Percentiles rank a stretch among this genome's conserved stretches.
phyloP scores from a whole-genome alignment of 2,329 filamentous ascomycete species.

The Scopulariopsis brevicaulis region DNA sequence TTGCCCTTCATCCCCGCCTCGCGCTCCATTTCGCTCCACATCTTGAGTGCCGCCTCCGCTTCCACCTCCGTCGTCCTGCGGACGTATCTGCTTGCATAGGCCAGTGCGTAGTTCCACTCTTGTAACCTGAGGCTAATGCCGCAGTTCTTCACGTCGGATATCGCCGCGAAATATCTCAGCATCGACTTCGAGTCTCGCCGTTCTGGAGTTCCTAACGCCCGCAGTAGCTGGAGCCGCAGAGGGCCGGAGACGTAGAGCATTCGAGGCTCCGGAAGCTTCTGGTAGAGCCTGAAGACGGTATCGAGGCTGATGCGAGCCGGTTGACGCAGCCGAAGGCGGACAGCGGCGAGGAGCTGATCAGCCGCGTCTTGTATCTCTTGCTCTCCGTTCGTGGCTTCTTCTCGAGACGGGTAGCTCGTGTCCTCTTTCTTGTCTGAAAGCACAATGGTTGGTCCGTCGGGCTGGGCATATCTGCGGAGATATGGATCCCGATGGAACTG shows the following conservation, averaged over 20 bases:
- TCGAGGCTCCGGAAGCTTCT: conserved; percentile 36
- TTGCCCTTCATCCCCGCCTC: conserved; percentile 53
- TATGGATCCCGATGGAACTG: conserved; percentile 40
- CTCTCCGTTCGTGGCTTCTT: conserved; percentile 23
- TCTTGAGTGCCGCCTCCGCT: conserved; percentile 48
- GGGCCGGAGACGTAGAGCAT: conserved; percentile 35
- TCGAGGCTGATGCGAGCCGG: conserved; percentile 28
- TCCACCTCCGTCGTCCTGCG: conserved; percentile 46
- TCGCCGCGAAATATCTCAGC: conserved; percentile 70
- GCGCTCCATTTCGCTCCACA: conserved; percentile 88
- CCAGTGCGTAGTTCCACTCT: conserved; percentile 79
- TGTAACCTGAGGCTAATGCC: conserved; percentile 53
- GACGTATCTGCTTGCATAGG: conserved; percentile 65
- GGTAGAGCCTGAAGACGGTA: conserved; percentile 36
- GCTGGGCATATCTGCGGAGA: conserved; percentile 37
- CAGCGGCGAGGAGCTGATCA: conserved; percentile 24
- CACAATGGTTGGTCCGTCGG: conserved; percentile 33
- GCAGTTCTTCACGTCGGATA: conserved; percentile 73
- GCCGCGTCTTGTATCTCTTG: conserved; percentile 23
- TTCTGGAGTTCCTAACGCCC: conserved; percentile 53
- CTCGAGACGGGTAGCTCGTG: conserved; percentile 28
- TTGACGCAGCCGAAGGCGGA: conserved; percentile 28
- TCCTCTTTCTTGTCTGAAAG: conserved; percentile 41
- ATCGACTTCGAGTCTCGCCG: conserved; percentile 49
- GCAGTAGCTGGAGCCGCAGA: conserved; percentile 53